These are phyloP conservation scores for Zymoseptoria brevis DNA, from an alignment of 2,329 filamentous ascomycete genomes.

Conservation along the genomic window DNA sequence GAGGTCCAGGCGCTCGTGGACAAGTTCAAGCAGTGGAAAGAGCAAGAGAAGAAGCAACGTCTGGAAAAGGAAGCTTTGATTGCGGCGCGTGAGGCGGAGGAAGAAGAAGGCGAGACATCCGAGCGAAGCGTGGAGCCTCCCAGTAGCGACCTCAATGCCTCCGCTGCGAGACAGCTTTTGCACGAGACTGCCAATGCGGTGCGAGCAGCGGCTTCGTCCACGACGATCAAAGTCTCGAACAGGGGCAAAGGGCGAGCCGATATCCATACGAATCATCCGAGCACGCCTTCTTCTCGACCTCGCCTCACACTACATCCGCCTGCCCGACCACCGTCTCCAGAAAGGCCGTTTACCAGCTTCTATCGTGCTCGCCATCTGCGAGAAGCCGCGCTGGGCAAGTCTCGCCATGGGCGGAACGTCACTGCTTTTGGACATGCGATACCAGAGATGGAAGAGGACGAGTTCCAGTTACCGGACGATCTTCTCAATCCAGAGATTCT, in stretches of 20 bases:
- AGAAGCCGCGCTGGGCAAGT: conserved; percentile 66
- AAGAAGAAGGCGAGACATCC: conserved; percentile 32
- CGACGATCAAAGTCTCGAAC: conserved; percentile 24
- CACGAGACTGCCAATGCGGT: conserved; percentile 57
- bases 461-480: conserved; percentile 69
- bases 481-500: conserved; percentile 43
- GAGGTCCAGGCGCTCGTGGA: conserved; percentile 75
- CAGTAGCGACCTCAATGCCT: conserved; percentile 62
- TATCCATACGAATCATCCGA: conserved; percentile 7
- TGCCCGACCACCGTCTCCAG: conserved; percentile 28
- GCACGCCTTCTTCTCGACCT: conserved; percentile 2
- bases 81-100: conserved; percentile 40
- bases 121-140: conserved; percentile 46
- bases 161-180: conserved; percentile 65
- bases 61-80: conserved; percentile 62
- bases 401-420: conserved; percentile 60
- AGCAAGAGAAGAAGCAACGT: conserved; percentile 80
- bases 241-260: conserved; percentile 27
- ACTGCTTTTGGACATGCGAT: conserved; percentile 76
- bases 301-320: conserved; percentile 9
- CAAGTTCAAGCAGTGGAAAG: conserved; percentile 81
- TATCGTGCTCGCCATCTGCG: conserved; percentile 73
- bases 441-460: conserved; percentile 60
- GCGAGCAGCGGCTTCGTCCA: conserved; percentile 23
- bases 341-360: conserved; percentile 64